Evolutionary conservation across 495 filamentous ascomycete genomes (phyloP), one percentile per base, ranked within the genome.

Genomic region (Daldinia childiae): DNA sequence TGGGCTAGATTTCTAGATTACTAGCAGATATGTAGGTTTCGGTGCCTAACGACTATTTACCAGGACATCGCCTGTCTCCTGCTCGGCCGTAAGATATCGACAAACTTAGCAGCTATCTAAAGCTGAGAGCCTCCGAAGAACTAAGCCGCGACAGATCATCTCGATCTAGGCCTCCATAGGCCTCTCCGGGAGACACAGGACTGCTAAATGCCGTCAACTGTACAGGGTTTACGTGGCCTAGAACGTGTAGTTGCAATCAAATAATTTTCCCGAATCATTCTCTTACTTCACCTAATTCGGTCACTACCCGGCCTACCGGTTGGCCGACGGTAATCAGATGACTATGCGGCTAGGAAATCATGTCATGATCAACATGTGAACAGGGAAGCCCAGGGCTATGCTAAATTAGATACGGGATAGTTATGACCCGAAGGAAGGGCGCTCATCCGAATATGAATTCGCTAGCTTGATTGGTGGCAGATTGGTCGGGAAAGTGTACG

Each of bases 161-260:
- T 61, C 68, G 66, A 73, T 73, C 71, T 73, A 73, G 71, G 62
- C 71, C 71, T 48, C 19, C 32, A 66, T 69, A 26, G 70, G 64
- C 65, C 61, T 51, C 50, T 30, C 36, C 17, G 38, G 65, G 71
- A 69, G 58, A 66, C 71, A 73, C 71, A 73, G 58, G 56, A 58
- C 71, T 73, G 71, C 66, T 59, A 29, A 69, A 60, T 73, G 66
- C 71, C 71, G 71, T 73, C 58, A 45, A 69, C 54, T 26, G 52
- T 66, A 73, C 71, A 73, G 66, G 71, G 71, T 73, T 63, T 73
- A 69, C 71, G 71, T 73, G 71, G 71, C 71, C 71, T 58, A 69
- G 71, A 63, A 62, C 51, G 64, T 69, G 62, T 65, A 62, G 52
- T 59, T 58, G 56, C 64, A 66, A 69, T 73, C 38, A 67, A 63